Evolutionary conservation across 202 grass and related monocot genomes (phyloP).

Genomic region (Schoenoplectus triqueter): DNA sequence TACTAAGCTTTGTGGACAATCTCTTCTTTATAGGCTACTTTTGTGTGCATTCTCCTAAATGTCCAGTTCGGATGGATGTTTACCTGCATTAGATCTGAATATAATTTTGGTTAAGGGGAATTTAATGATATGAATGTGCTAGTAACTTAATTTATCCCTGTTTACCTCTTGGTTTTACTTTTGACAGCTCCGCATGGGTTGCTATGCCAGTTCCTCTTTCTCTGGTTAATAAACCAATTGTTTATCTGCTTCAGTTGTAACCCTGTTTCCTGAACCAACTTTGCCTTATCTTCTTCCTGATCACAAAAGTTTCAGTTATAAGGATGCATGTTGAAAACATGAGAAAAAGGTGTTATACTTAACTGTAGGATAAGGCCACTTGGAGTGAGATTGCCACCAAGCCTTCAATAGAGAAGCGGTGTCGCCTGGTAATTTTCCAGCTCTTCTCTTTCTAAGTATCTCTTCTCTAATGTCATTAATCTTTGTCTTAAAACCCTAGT

Average conservation of each 20-base stretch:
- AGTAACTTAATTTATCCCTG: background rate
- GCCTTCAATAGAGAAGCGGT: slow-evolving; percentile 82
- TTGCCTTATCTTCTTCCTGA: slow-evolving; percentile 95
- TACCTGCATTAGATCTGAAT: slow-evolving; percentile 39
- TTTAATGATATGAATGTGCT: background rate
- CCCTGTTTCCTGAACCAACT: slow-evolving; percentile 93
- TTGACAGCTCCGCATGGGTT: slow-evolving; percentile 79
- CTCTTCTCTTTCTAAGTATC: slow-evolving; percentile 95
- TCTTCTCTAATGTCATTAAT: slow-evolving; percentile 95
- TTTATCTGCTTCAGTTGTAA: slow-evolving; percentile 98
- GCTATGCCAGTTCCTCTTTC: slow-evolving; percentile 97
- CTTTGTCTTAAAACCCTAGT: slow-evolving; percentile 92
- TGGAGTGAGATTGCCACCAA: slow-evolving; percentile 96
- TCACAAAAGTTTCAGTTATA: slow-evolving; percentile 12
- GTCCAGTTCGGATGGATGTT: slow-evolving; percentile 30
- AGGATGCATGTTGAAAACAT: slow-evolving; percentile 11
- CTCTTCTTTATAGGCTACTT: slow-evolving; percentile 11
- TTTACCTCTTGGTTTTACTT: slow-evolving; percentile 96
- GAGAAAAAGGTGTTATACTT: slow-evolving; percentile 24
- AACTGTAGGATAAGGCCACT: slow-evolving; percentile 98
- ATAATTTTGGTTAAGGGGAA: background rate
- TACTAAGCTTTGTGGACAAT: slow-evolving; percentile 3
- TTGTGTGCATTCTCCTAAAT: slow-evolving; percentile 23
- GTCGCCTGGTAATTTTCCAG: slow-evolving; percentile 93
- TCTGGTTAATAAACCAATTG: slow-evolving; percentile 99